phyloP scores from a whole-genome alignment of 2,329 filamentous ascomycete species.

The Colletotrichum cuscutae region DNA sequence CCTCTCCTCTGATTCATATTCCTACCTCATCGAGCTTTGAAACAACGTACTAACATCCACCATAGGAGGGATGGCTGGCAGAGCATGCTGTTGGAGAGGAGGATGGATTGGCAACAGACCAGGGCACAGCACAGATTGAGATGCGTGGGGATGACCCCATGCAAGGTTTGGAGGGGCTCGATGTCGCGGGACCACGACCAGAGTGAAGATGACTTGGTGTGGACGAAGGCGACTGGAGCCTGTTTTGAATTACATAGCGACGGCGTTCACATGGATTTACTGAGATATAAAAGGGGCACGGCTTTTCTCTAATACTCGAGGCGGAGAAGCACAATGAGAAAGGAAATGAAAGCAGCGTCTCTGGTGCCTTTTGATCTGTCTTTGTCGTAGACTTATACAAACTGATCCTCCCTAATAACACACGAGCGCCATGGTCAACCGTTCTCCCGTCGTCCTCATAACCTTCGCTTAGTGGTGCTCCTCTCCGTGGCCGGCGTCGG shows the following conservation, averaged over 20 bases:
- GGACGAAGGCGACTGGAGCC: conserved; percentile 31
- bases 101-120: conserved; percentile 71
- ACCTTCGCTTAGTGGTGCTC: conserved; percentile 46
- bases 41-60: conserved; percentile 18
- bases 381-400: conserved; percentile 36
- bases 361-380: conserved; percentile 33
- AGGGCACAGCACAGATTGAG: conserved; percentile 60
- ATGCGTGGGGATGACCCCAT: conserved; percentile 82
- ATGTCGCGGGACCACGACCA: conserved; percentile 91
- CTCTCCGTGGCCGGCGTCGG: conserved; percentile 46
- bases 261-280: conserved; percentile 50
- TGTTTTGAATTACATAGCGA: conserved; percentile 52
- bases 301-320: conserved; percentile 10
- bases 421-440: conserved; percentile 27
- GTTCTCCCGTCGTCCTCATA: conserved; percentile 24
- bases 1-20: background rate
- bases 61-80: conserved; percentile 90
- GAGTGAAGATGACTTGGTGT: conserved; percentile 60
- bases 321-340: conserved; percentile 23
- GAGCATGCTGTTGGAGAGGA: conserved; percentile 88
- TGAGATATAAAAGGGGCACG: conserved; percentile 28
- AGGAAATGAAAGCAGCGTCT: conserved; percentile 33
- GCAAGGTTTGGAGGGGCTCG: conserved; percentile 92
- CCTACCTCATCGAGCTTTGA: background rate
- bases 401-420: conserved; percentile 33